Base-by-base conservation (phyloP, 2,329 filamentous ascomycete species). In the Phyllosticta capitalensis region DNA sequence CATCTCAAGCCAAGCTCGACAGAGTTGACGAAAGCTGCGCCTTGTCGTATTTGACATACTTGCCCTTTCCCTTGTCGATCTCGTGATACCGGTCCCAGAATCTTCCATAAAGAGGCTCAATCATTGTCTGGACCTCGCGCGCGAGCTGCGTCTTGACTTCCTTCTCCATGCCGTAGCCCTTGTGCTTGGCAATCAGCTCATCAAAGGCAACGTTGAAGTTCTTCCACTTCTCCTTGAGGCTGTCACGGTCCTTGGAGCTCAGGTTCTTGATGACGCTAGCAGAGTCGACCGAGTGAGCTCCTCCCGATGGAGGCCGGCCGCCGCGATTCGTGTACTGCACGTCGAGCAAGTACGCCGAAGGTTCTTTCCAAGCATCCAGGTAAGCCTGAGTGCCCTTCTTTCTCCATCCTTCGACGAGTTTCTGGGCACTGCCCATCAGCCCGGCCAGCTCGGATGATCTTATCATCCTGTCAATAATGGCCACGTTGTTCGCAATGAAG, bases 1-100 rank as follows among this genome's bases (percentile, higher is more conserved):
- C 30, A 4, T 45, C 58, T 67, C 65, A 75, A 54, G 69, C 71
- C 65, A 81, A 70, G 55, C 75, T 71, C 22, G 79, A 76, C 67
- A 87, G 70, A 62, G 81, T 75, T 21, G 83, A 83, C 53, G 88
- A 84, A 67, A 99, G 86, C 54, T 85, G 83, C 49, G 80, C 80
- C 78, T 96, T 96, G 77, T 96, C 92, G 72, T 96, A 97, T 77
- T 95, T 96, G 72, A 95, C 91, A 74, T 97, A 95, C 75, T 99
- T 99, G 66, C 92, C 92, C 76, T 92, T 95, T 61, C 94, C 94
- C 78, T 96, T 96, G 75, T 97, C 92, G 64, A 97, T 86, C 75
- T 97, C 94, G 71, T 96, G 92, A 71, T 99, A 99, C 26, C 92
- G 83, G 74, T 97, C 94, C 85, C 90, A 97, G 75, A 99, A 99